phyloP scores from a whole-genome alignment of 768 basidiomycete genomes.

The Tylopilus sp. region DNA sequence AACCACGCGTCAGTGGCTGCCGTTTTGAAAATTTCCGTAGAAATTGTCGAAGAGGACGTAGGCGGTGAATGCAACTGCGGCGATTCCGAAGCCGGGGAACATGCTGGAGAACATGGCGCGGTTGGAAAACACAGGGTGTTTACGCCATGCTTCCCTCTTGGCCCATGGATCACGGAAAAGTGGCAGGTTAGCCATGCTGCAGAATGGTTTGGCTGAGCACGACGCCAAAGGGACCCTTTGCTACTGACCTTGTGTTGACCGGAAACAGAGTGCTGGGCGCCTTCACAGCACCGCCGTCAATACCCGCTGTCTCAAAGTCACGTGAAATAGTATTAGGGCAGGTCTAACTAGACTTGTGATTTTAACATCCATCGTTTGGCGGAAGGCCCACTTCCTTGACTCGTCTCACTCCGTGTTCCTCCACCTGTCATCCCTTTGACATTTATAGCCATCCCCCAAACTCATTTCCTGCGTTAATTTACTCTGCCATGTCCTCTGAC shows the following conservation, averaged over 20 bases:
- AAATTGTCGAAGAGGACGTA: constrained; percentile 87
- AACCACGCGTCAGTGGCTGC: constrained; percentile 17
- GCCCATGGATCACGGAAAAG: constrained; percentile 94
- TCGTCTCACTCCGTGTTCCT: constrained; percentile 30
- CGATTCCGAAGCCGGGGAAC: constrained; percentile 95
- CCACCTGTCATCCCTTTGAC: constrained; percentile 10
- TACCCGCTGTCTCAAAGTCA: constrained; percentile 14
- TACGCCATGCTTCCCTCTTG: constrained; percentile 90
- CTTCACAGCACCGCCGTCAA: not conserved
- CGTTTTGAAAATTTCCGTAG: constrained; percentile 38
- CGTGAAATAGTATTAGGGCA: constrained; percentile 47
- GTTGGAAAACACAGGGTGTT: constrained; percentile 82
- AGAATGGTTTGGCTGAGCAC: constrained; percentile 10
- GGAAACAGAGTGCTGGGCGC: constrained; percentile 3
- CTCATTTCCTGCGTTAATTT: constrained; percentile 9
- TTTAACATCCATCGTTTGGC: constrained; percentile 20
- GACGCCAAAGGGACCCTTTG: not conserved
- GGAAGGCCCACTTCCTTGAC: constrained; percentile 26
- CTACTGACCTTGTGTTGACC: constrained; percentile 21
- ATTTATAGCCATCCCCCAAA: not conserved
- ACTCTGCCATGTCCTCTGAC: constrained; percentile 53
- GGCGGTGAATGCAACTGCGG: constrained; percentile 84
- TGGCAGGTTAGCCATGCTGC: constrained; percentile 59
- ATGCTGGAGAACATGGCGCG: constrained; percentile 85
- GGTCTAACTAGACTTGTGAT: constrained; percentile 44